Evolutionary conservation across 345 rosid genomes (phyloP).

Genomic region (Arabis hirsuta): DNA sequence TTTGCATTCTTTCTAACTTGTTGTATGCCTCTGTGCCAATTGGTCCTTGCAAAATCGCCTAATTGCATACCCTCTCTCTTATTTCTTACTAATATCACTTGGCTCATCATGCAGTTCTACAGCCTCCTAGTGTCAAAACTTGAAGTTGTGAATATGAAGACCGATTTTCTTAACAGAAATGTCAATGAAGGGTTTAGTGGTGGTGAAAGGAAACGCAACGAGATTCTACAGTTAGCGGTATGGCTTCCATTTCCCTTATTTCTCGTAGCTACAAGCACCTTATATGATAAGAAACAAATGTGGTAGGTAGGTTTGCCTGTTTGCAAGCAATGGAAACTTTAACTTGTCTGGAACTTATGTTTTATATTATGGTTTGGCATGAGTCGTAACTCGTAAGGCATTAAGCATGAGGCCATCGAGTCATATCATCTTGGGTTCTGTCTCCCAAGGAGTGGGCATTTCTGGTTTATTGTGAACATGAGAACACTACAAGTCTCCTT

Average conservation of each 20-base stretch:
- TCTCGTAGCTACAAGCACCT: conserved; percentile 13
- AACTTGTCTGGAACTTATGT: neutral
- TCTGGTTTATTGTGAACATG: conserved; percentile 4
- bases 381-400: conserved; percentile 4
- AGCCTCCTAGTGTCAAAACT: conserved; percentile 77
- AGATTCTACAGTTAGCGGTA: conserved; percentile 95
- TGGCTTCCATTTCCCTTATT: neutral
- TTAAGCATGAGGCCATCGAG: neutral
- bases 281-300: conserved; percentile 14
- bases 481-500: neutral
- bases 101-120: conserved; percentile 70
- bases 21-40: conserved; percentile 1
- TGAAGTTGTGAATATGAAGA: conserved; percentile 84
- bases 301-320: conserved; percentile 8
- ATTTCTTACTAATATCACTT: conserved; percentile 27
- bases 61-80: conserved; percentile 19
- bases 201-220: conserved; percentile 97
- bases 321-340: neutral
- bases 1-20: conserved; percentile 5
- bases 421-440: neutral
- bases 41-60: neutral
- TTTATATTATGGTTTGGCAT: conserved; percentile 21
- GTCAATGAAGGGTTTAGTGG: conserved; percentile 99
- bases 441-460: neutral
- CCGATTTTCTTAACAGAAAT: conserved; percentile 89